A percentile compares a stretch with the other conserved stretches of the same genome.
These are phyloP conservation scores for Juglanconis juglandina DNA, from an alignment of 2,329 filamentous ascomycete species.

Conservation along the genomic window DNA sequence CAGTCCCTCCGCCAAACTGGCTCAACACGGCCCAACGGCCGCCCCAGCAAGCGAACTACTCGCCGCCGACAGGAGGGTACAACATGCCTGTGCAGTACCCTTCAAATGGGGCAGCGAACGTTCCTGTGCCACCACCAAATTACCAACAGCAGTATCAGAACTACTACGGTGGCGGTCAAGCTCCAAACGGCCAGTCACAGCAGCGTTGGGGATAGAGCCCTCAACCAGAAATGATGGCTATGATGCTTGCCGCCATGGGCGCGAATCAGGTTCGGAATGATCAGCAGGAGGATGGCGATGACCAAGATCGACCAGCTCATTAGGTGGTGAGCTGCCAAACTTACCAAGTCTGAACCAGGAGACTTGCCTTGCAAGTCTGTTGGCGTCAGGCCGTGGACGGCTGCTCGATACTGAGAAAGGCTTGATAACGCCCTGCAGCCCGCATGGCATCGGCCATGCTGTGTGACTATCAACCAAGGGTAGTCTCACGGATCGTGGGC, in stretches of 20 bases:
- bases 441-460: not conserved
- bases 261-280: not conserved
- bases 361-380: not conserved
- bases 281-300: not conserved
- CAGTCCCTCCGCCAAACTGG: slow-evolving; percentile 16
- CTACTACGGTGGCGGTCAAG: slow-evolving; percentile 16
- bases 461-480: not conserved
- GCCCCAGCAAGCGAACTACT: slow-evolving; percentile 13
- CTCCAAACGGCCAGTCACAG: slow-evolving; percentile 15
- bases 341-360: not conserved
- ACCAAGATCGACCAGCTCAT: not conserved
- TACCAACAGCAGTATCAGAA: slow-evolving; percentile 14
- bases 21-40: slow-evolving; percentile 4
- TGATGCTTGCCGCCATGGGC: not conserved
- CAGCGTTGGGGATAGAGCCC: slow-evolving; percentile 16
- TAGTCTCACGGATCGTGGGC: not conserved
- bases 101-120: slow-evolving; percentile 8
- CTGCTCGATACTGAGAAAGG: not conserved
- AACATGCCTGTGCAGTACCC: slow-evolving; percentile 14
- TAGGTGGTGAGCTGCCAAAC: not conserved
- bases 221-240: slow-evolving; percentile 2
- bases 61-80: slow-evolving; percentile 17
- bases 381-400: not conserved
- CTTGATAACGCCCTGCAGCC: not conserved
- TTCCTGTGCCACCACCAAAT: slow-evolving; percentile 13